Evolutionary conservation across 1,284 basidiomycete species (phyloP).

Genomic region (Butyriboletus appendiculatus): DNA sequence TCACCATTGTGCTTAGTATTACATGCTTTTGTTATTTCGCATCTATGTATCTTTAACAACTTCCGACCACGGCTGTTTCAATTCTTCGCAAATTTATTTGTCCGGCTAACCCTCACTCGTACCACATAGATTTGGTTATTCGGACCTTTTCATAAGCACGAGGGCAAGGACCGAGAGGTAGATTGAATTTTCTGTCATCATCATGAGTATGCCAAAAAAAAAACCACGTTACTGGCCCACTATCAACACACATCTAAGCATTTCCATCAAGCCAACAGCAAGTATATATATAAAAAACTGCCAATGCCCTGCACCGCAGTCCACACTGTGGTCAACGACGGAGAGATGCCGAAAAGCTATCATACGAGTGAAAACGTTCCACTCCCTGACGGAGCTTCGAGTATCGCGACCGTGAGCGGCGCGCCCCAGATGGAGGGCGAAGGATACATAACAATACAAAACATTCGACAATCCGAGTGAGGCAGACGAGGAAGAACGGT

Average conservation of each 20-base stretch:
- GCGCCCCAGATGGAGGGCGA: background rate
- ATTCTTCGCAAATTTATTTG: slow-evolving; percentile 5
- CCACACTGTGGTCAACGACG: slow-evolving; percentile 10
- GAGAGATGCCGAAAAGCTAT: slow-evolving; percentile 15
- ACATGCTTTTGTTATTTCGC: slow-evolving; percentile 20
- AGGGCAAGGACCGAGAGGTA: background rate
- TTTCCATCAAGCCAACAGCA: slow-evolving; percentile 5
- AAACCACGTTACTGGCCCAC: slow-evolving; percentile 5
- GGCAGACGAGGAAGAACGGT: background rate
- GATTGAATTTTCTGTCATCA: slow-evolving; percentile 10
- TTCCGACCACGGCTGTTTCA: background rate
- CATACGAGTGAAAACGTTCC: slow-evolving; percentile 16
- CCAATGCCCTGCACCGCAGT: slow-evolving; percentile 22
- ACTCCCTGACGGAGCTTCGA: slow-evolving; percentile 22
- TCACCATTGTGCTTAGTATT: slow-evolving; percentile 14
- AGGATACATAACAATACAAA: slow-evolving; percentile 39
- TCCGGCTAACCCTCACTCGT: background rate
- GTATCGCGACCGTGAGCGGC: slow-evolving; percentile 9
- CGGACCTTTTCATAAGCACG: background rate
- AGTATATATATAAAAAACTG: slow-evolving; percentile 3
- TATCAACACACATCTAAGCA: slow-evolving; percentile 18
- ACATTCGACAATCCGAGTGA: slow-evolving; percentile 22
- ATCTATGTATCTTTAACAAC: slow-evolving; percentile 27
- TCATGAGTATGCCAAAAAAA: slow-evolving; percentile 11
- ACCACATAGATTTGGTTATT: background rate